Conservation (phyloP, 352 stramenopile species). For the Elongisporangium senticosum region DNA sequence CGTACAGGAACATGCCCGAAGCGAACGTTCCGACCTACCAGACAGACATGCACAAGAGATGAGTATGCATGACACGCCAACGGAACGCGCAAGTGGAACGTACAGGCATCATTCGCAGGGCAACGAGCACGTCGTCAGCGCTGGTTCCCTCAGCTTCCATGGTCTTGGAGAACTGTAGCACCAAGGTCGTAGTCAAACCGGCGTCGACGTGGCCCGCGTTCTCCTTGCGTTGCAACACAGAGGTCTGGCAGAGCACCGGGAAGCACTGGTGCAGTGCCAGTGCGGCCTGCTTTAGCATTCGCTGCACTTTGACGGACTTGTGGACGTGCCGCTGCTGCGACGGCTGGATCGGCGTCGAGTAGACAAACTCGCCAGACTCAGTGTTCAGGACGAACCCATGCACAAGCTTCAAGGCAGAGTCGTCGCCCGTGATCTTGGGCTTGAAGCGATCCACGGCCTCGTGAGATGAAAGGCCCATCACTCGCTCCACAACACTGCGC, state of each 20-base stretch:
- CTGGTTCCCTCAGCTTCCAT: background rate
- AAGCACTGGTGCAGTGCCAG: conserved; percentile 25
- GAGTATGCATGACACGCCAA: background rate
- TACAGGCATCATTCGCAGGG: conserved; percentile 34
- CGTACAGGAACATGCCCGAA: conserved; percentile 16
- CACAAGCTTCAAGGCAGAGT: conserved; percentile 11
- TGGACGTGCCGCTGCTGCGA: conserved; percentile 10
- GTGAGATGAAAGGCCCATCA: conserved; percentile 24
- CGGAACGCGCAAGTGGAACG: background rate
- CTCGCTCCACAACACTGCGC: conserved; percentile 19
- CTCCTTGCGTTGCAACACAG: conserved; percentile 3
- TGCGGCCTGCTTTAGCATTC: conserved; percentile 16
- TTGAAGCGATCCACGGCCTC: conserved; percentile 9
- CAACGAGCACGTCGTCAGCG: conserved; percentile 15
- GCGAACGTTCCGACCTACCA: conserved; percentile 9
- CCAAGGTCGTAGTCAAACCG: conserved; percentile 4
- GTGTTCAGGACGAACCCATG: conserved; percentile 33
- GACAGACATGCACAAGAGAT: background rate
- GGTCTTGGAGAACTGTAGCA: conserved; percentile 2
- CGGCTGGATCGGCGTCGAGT: conserved; percentile 9
- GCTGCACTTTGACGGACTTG: conserved; percentile 12
- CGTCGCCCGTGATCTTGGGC: conserved; percentile 6
- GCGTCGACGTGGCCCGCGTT: conserved; percentile 8
- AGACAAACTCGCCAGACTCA: conserved; percentile 21
- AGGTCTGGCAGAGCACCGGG: conserved; percentile 13